Percentiles rank a stretch among this genome's conserved stretches.
These are phyloP conservation scores for Macrotyloma uniflorum DNA, from an alignment of 306 rosid species.

Conservation along the genomic window DNA sequence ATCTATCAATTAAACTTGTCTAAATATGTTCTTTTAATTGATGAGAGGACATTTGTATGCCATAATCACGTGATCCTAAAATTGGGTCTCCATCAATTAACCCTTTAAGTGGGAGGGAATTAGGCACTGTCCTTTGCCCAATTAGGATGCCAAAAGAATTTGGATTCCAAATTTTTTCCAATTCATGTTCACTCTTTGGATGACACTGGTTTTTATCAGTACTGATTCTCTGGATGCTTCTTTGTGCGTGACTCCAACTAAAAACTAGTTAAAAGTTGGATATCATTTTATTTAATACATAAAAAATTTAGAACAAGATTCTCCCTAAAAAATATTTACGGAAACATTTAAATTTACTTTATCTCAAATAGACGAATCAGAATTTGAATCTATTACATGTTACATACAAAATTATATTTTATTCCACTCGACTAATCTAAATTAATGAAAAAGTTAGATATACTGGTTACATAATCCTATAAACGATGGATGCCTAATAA, in stretches of 20 bases:
- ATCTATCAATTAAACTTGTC: slow-evolving; percentile 38
- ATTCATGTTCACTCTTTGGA: slow-evolving; percentile 18
- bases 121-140: slow-evolving; percentile 37
- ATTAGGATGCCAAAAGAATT: slow-evolving; percentile 47
- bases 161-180: slow-evolving; percentile 42
- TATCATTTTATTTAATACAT: neutral
- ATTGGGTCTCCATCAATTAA: slow-evolving; percentile 31
- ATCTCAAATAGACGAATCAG: too few relatives aligned
- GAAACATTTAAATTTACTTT: too few relatives aligned
- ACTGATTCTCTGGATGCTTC: neutral
- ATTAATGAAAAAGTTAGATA: too few relatives aligned
- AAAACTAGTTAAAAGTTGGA: neutral
- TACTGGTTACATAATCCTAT: too few relatives aligned
- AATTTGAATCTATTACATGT: too few relatives aligned
- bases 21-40: slow-evolving; percentile 46
- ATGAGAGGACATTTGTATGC: slow-evolving; percentile 41
- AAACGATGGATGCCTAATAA: too few relatives aligned
- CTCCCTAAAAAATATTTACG: too few relatives aligned
- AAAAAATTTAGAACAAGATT: too few relatives aligned
- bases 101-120: slow-evolving; percentile 27
- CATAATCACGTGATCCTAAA: slow-evolving; percentile 43
- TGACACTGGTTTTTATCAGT: neutral
- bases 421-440: too few relatives aligned
- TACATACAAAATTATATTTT: too few relatives aligned
- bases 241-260: neutral